Conservation (phyloP, 108 stramenopile species). For the Cylindrotheca fusiformis region DNA sequence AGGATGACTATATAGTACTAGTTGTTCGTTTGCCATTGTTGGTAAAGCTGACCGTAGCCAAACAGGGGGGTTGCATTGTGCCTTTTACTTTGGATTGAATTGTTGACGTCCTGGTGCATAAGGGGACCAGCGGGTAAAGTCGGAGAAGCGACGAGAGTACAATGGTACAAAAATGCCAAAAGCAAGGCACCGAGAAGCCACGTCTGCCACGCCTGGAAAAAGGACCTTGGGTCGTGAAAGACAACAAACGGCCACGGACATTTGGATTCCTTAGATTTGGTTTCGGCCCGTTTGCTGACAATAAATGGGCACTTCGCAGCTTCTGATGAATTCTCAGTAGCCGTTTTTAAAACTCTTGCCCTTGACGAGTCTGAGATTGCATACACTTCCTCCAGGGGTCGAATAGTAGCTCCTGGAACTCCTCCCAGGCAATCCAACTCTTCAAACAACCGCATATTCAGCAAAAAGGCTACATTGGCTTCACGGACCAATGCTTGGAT, state of each 20-base stretch:
- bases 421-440: constrained; percentile 78
- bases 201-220: constrained; percentile 73
- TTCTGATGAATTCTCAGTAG: constrained; percentile 15
- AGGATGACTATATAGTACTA: no score
- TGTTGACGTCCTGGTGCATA: no score
- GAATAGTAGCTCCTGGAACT: constrained; percentile 57
- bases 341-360: neutral
- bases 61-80: no score
- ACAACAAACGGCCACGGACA: constrained; percentile 91
- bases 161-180: constrained; percentile 23
- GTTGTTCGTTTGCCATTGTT: no score
- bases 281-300: neutral
- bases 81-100: no score
- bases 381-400: constrained; percentile 60
- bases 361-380: neutral
- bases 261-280: constrained; percentile 18
- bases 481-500: constrained; percentile 67
- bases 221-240: constrained; percentile 68
- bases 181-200: constrained; percentile 65
- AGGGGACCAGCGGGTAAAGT: no score
- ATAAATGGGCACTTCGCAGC: constrained; percentile 7
- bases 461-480: constrained; percentile 86
- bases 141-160: no score
- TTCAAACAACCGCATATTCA: constrained; percentile 89
- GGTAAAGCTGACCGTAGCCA: no score